Base-by-base conservation (phyloP, 495 filamentous ascomycete species). In the Tetracladium marchalianum region DNA sequence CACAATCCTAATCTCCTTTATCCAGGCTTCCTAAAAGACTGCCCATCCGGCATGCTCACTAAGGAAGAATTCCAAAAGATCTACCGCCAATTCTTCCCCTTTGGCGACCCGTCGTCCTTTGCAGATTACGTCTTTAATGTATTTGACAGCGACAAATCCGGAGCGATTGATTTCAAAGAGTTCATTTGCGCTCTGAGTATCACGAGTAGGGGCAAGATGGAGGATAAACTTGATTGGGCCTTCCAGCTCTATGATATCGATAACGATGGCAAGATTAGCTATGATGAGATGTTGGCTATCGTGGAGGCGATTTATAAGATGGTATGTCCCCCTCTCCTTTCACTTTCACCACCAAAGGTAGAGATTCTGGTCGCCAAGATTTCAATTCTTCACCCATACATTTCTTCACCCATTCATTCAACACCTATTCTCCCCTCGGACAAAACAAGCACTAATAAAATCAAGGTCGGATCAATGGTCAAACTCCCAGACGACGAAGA, bases 301-400 rank as follows among this genome's bases (percentile, higher is more conserved):
- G 92, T 98, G 17, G 90, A 98, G 71, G 92, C 92, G 43, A 98
- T 98, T 53, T 98, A 98, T 68, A 98, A 98, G 71, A 97, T 98
- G 92, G 92, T 98, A 66, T 39, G 71, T 40, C 31, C 11, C 22
- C 40, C 31, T 39, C 35, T 13, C 5, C 16, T 17, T 9, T 37
- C 16, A 37, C 35, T 4, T 37, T 17, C n/a, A 5, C n/a, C 35
- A 17, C 12, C 3, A 37, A 37, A 9, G 35, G 10, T 4, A n/a
- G 9, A 37, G 35, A 37, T 27, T 27, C 7, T 3, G 22, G 3
- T 27, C 22, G 22, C 22, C 22, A 27, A 27, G 7, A 27, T 27
- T 27, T 7, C 22, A 27, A 27, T 27, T 27, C 22, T 7, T 7
- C 22, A 27, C 22, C 22, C 22, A 3, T 27, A n/a, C 22, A 27